These are phyloP conservation scores for Trichoderma gracile DNA, from an alignment of 2,329 filamentous ascomycete species.

Conservation along the genomic window DNA sequence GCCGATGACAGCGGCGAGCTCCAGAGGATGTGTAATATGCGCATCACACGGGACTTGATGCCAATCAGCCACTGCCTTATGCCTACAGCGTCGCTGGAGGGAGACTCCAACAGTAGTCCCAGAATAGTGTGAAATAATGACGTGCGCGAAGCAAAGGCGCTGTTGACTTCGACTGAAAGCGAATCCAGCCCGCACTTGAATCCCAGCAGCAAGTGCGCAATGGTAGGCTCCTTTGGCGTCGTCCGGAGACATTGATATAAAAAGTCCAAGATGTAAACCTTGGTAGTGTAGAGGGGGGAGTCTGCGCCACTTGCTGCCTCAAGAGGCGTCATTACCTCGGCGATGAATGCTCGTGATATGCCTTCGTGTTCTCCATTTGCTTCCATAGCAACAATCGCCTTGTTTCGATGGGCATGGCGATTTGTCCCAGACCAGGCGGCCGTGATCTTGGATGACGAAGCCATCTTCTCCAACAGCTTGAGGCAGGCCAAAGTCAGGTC, in stretches of 20 bases:
- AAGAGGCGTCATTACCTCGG: constrained; percentile 66
- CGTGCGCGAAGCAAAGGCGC: constrained; percentile 68
- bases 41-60: constrained; percentile 67
- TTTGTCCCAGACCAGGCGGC: constrained; percentile 64
- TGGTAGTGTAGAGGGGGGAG: constrained; percentile 75
- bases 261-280: constrained; percentile 82
- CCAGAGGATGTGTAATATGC: constrained; percentile 80
- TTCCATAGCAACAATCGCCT: constrained; percentile 85
- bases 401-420: constrained; percentile 69
- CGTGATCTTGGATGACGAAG: constrained; percentile 78
- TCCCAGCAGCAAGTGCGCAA: constrained; percentile 88
- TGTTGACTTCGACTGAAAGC: constrained; percentile 66
- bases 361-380: constrained; percentile 75
- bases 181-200: constrained; percentile 75
- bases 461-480: constrained; percentile 80
- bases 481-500: constrained; percentile 79
- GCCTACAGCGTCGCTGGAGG: constrained; percentile 60
- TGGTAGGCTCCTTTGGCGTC: constrained; percentile 74
- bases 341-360: constrained; percentile 72
- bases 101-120: constrained; percentile 68
- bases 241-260: constrained; percentile 76
- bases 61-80: constrained; percentile 69
- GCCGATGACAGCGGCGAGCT: constrained; percentile 74
- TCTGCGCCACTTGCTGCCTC: constrained; percentile 72
- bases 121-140: constrained; percentile 85